A percentile compares a stretch with the other conserved stretches of the same genome.
These are phyloP conservation scores for Cystobasidium sp. DNA, from an alignment of 1,284 basidiomycete genomes.

Conservation along the genomic window DNA sequence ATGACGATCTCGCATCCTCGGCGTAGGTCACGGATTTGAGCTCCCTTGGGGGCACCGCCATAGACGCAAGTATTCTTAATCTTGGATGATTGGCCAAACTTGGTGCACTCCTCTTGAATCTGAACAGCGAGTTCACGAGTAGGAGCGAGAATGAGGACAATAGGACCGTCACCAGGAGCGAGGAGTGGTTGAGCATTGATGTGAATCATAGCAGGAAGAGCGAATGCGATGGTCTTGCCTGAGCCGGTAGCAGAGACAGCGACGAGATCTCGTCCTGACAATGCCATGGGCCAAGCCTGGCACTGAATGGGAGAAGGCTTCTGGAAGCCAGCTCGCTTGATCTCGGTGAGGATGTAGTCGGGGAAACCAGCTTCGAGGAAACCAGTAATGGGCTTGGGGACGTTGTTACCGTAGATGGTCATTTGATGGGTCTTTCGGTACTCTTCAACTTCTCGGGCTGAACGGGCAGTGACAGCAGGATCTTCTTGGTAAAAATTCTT, in stretches of 20 bases:
- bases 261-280: slow-evolving; percentile 57
- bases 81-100: slow-evolving; percentile 94
- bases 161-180: slow-evolving; percentile 91
- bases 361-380: slow-evolving; percentile 98
- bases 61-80: slow-evolving; percentile 99
- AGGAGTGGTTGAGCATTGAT: slow-evolving; percentile 98
- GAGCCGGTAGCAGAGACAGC: slow-evolving; percentile 97
- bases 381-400: slow-evolving; percentile 86
- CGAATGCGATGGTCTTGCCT: slow-evolving; percentile 97
- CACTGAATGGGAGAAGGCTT: slow-evolving; percentile 93
- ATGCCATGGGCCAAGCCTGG: slow-evolving; percentile 67
- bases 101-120: slow-evolving; percentile 97
- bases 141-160: slow-evolving; percentile 93
- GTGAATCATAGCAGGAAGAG: slow-evolving; percentile 97
- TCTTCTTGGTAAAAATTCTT: slow-evolving; percentile 99
- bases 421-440: slow-evolving; percentile 87
- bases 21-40: slow-evolving; percentile 95
- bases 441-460: slow-evolving; percentile 83
- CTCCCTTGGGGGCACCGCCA: slow-evolving; percentile 97
- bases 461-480: slow-evolving; percentile 75
- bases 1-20: slow-evolving; percentile 96
- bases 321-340: slow-evolving; percentile 89
- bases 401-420: slow-evolving; percentile 82
- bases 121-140: slow-evolving; percentile 98
- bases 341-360: slow-evolving; percentile 91